Percentiles rank a stretch among this genome's conserved stretches.
Conservation (phyloP, 192 early-diverging fungal species). For the Coemansia sp. region DNA sequence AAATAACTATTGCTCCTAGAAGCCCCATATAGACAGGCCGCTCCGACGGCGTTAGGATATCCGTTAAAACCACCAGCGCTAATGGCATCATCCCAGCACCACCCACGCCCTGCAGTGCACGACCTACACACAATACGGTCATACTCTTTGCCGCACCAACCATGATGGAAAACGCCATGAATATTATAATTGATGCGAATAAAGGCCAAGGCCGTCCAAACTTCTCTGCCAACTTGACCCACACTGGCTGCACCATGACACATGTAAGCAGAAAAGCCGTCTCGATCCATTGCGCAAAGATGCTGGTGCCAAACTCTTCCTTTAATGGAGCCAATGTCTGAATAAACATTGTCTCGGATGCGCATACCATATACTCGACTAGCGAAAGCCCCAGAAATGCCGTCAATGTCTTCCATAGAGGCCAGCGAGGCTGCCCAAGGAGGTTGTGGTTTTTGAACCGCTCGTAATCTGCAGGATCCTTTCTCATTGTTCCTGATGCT, state of each 20-base stretch:
- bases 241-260: slow-evolving; percentile 71
- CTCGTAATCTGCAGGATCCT: slow-evolving; percentile 10
- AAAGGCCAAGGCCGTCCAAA: slow-evolving; percentile 54
- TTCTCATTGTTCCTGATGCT: not conserved
- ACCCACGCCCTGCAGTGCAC: slow-evolving; percentile 73
- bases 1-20: slow-evolving; percentile 60
- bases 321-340: slow-evolving; percentile 72
- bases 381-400: slow-evolving; percentile 54
- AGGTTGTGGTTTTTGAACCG: slow-evolving; percentile 29
- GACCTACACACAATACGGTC: slow-evolving; percentile 61
- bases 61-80: slow-evolving; percentile 71
- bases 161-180: slow-evolving; percentile 53
- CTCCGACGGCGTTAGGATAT: slow-evolving; percentile 66
- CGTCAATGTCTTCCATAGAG: slow-evolving; percentile 15
- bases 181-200: slow-evolving; percentile 39
- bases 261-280: slow-evolving; percentile 67
- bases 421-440: slow-evolving; percentile 48
- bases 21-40: slow-evolving; percentile 70
- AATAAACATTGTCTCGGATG: slow-evolving; percentile 81
- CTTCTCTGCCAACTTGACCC: slow-evolving; percentile 84
- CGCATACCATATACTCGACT: slow-evolving; percentile 66
- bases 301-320: slow-evolving; percentile 61
- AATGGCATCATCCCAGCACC: slow-evolving; percentile 68
- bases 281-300: slow-evolving; percentile 79
- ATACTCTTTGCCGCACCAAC: slow-evolving; percentile 44